Evolutionary conservation across 345 rosid genomes (phyloP).

Genomic region (Hibiscus trionum): DNA sequence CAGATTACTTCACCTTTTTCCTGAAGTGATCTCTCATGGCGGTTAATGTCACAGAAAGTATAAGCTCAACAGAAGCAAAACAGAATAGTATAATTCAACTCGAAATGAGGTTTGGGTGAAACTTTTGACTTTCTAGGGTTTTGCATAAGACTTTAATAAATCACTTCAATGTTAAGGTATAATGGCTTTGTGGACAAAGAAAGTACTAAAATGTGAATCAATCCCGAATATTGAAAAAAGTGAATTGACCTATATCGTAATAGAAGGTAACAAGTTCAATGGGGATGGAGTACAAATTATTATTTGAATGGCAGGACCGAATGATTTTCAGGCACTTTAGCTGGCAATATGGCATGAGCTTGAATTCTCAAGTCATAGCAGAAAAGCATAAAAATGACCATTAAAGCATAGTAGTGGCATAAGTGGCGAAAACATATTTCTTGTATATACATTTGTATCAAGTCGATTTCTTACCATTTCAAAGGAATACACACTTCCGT

Average conservation of each 20-base stretch:
- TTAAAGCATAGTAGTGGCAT: background rate
- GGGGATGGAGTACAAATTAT: background rate
- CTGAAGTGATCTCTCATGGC: slow-evolving; percentile 10
- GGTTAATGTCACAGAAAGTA: background rate
- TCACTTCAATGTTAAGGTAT: background rate
- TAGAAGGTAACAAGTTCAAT: background rate
- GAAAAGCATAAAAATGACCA: background rate
- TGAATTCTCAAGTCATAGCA: slow-evolving; percentile 1
- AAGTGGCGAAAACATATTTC: slow-evolving; percentile 1
- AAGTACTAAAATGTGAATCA: background rate
- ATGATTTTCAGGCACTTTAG: background rate
- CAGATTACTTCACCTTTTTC: slow-evolving; percentile 33
- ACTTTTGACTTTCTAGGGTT: background rate
- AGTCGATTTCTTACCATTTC: slow-evolving; percentile 39
- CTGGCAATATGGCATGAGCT: background rate
- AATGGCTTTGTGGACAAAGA: background rate
- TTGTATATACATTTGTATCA: background rate
- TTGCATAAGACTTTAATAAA: background rate
- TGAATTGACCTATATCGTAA: background rate
- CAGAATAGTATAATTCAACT: background rate
- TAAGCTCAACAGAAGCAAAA: background rate
- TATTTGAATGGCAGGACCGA: background rate
- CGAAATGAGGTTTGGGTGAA: background rate
- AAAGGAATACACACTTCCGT: slow-evolving; percentile 69
- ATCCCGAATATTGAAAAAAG: background rate